A percentile compares a stretch with the other conserved stretches of the same genome.
phyloP scores from a whole-genome alignment of 1,284 basidiomycete genomes.

The Puccinia hordei region DNA sequence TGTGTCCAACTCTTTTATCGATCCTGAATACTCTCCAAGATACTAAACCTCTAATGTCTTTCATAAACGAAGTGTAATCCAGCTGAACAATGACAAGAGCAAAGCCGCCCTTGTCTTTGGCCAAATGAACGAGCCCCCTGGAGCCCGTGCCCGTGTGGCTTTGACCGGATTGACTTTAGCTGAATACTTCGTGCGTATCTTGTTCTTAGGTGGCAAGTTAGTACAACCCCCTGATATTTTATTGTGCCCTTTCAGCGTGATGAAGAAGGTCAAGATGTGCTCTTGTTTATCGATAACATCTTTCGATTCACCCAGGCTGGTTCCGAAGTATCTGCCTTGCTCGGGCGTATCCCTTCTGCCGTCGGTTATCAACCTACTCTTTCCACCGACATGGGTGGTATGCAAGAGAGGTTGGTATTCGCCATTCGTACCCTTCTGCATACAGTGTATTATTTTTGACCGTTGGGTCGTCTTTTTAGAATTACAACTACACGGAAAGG shows the following conservation, averaged over 20 bases:
- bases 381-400: constrained; percentile 99
- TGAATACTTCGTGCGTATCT: constrained; percentile 78
- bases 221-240: neutral
- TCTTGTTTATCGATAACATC: constrained; percentile 99
- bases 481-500: constrained; percentile 99
- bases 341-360: constrained; percentile 99
- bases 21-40: too few relatives aligned
- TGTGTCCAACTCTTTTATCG: neutral
- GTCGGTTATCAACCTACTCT: constrained; percentile 99
- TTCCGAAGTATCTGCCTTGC: constrained; percentile 98
- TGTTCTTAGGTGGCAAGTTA: neutral
- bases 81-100: constrained; percentile 67
- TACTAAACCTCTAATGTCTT: constrained; percentile 1
- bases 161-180: constrained; percentile 98
- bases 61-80: constrained; percentile 92
- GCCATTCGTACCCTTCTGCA: constrained; percentile 63
- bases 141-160: constrained; percentile 99
- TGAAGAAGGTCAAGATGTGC: constrained; percentile 99
- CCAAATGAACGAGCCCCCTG: constrained; percentile 99
- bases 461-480: constrained; percentile 65
- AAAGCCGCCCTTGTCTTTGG: constrained; percentile 99
- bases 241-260: constrained; percentile 67
- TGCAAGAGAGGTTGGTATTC: constrained; percentile 67
- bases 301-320: constrained; percentile 99
- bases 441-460: neutral